These are phyloP conservation scores for Syncephalastrum contaminatum DNA, from an alignment of 371 early-diverging fungal genomes.

Conservation along the genomic window DNA sequence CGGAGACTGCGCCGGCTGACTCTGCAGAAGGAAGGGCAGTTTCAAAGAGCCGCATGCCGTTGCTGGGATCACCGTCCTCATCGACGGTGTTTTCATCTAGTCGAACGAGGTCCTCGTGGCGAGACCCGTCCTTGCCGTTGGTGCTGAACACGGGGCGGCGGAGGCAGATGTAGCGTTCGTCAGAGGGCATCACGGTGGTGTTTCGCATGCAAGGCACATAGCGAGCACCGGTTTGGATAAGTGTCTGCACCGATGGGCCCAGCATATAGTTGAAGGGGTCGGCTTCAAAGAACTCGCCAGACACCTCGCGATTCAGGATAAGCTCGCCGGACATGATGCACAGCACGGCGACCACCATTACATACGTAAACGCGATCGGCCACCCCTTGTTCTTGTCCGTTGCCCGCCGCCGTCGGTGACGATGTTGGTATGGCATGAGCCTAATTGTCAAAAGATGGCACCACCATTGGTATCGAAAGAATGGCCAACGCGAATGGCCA, in stretches of 20 bases:
- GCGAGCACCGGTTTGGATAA: slow-evolving; percentile 47
- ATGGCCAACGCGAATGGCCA: too few species aligned
- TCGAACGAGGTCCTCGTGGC: background rate
- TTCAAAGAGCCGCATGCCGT: background rate
- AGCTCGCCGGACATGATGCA: slow-evolving; percentile 22
- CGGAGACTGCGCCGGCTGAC: background rate
- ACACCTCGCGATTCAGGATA: slow-evolving; percentile 15
- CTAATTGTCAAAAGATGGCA: too few species aligned
- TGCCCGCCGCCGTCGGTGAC: too few species aligned
- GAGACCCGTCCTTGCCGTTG: slow-evolving; percentile 2
- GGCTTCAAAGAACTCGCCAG: slow-evolving; percentile 21
- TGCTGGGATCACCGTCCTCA: background rate
- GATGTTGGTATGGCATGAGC: too few species aligned
- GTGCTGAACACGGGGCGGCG: slow-evolving; percentile 2
- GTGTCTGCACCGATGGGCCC: slow-evolving; percentile 25
- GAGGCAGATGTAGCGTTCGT: slow-evolving; percentile 30
- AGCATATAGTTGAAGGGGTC: slow-evolving; percentile 26
- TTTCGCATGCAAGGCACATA: slow-evolving; percentile 54
- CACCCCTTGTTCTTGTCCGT: slow-evolving; percentile 3
- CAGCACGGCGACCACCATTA: slow-evolving; percentile 8
- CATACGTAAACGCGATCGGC: slow-evolving; percentile 19
- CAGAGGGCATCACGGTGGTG: slow-evolving; percentile 23
- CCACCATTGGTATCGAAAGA: too few species aligned
- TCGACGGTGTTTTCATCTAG: slow-evolving; percentile 6
- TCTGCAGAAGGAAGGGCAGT: background rate